A percentile compares a stretch with the other conserved stretches of the same genome.
Evolutionary conservation across 2,329 filamentous ascomycete genomes (phyloP).

Genomic region (Epichloe gansuensis): DNA sequence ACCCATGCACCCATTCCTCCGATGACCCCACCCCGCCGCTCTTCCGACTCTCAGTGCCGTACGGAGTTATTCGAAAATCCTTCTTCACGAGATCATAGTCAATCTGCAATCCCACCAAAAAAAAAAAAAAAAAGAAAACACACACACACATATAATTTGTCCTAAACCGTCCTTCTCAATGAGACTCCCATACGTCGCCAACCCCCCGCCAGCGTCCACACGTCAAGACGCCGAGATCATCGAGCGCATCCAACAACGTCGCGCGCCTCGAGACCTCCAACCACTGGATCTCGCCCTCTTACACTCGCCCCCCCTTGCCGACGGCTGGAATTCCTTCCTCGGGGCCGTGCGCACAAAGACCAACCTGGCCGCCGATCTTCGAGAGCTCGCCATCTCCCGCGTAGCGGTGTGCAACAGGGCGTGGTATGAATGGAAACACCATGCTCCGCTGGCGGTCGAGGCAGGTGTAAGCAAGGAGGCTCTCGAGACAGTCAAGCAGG

Average conservation of each 20-base stretch:
- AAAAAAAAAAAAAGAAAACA: too few relatives aligned
- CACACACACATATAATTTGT: too few relatives aligned
- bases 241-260: conserved; percentile 49
- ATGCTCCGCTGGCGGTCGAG: conserved; percentile 52
- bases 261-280: conserved; percentile 56
- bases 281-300: conserved; percentile 64
- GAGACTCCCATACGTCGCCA: conserved; percentile 53
- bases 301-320: conserved; percentile 64
- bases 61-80: background rate
- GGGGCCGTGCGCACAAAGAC: conserved; percentile 47
- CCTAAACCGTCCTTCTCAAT: conserved; percentile 25
- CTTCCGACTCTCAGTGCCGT: background rate
- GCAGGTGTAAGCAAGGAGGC: conserved; percentile 43
- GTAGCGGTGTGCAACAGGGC: conserved; percentile 70
- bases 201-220: conserved; percentile 35
- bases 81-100: background rate
- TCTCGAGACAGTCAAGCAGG: conserved; percentile 30
- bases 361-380: conserved; percentile 38
- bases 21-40: background rate
- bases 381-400: conserved; percentile 69
- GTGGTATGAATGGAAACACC: conserved; percentile 76
- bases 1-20: background rate
- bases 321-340: conserved; percentile 62
- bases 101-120: background rate
- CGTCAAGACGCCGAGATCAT: conserved; percentile 44